Base-by-base conservation (phyloP, 768 basidiomycete genomes). In the Tylopilus subfusipes region DNA sequence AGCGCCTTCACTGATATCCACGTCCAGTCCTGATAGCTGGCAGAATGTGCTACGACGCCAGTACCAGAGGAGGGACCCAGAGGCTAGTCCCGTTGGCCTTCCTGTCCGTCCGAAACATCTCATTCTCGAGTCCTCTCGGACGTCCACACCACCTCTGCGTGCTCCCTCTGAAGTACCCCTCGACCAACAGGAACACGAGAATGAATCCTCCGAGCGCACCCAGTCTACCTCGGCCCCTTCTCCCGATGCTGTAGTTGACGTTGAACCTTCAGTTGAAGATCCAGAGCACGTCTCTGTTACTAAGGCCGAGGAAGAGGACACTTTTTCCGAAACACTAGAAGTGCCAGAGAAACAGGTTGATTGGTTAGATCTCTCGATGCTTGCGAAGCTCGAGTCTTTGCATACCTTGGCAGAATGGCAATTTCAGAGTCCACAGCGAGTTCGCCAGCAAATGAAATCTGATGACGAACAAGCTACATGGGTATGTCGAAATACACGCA, bases 401-500 rank as follows among this genome's bases (percentile, higher is more conserved):
- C 81, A 90, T 60, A 73, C 81, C 16, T 72, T 93, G 46, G 79
- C 78, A 27, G 92, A 94, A 71, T 94, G 92, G 92, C 89, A 91
- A 62, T 92, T 93, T 58, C 85, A 90, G 55, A 89, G 90, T 63
- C 82, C 89, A 5, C 76, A 78, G 49, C 78, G 86, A 51, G 62
- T 93, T 21, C 77, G 90, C 54, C 77, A 76, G 42, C 70, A 87
- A 44, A 91, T 93, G 89, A 87, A 82, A 63, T 80, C 75, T 48
- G 90, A 91, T 52, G 90, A 91, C 56, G 90, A 92, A 40, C 73
- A 76, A 52, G 88, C 86, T 24, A 72, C 79, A 30, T 94, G 92
- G 92, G 92, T 90, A 53, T 60, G 86, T 74, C 10, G 12, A 33
- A 30, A 13, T 36, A 4, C 7, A 6, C 16, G 2, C n/a, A 19